phyloP scores from a whole-genome alignment of 768 basidiomycete species.

The Wakefieldia striispora region DNA sequence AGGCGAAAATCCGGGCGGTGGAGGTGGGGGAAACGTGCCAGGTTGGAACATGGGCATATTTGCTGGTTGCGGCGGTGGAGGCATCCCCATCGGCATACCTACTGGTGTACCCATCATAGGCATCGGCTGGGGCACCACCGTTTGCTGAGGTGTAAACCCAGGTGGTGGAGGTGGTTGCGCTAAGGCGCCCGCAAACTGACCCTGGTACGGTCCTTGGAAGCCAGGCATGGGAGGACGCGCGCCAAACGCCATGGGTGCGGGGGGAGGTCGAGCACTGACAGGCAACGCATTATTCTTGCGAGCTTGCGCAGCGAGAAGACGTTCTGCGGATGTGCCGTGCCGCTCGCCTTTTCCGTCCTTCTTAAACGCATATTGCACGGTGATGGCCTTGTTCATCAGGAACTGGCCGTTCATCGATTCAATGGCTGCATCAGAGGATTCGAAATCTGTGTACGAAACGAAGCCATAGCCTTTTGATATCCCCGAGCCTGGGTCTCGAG shows the following conservation, averaged over 20 bases:
- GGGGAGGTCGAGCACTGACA: constrained; percentile 70
- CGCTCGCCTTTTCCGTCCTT: constrained; percentile 98
- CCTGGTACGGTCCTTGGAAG: constrained; percentile 77
- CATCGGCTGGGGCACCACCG: constrained; percentile 48
- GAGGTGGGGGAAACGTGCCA: constrained; percentile 56
- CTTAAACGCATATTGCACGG: constrained; percentile 98
- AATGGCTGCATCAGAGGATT: constrained; percentile 92
- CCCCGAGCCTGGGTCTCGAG: constrained; percentile 81
- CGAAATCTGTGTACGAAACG: constrained; percentile 96
- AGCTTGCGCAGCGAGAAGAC: constrained; percentile 92
- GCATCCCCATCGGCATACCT: constrained; percentile 36
- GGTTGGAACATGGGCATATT: constrained; percentile 47
- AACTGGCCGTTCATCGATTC: constrained; percentile 98
- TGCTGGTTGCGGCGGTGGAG: constrained; percentile 26
- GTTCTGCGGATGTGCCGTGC: constrained; percentile 95
- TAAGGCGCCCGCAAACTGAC: constrained; percentile 90
- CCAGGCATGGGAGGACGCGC: constrained; percentile 64
- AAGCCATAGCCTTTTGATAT: constrained; percentile 97
- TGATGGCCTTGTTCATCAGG: constrained; percentile 97
- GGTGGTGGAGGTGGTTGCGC: constrained; percentile 80
- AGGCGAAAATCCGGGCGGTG: constrained; percentile 65
- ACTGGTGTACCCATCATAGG: constrained; percentile 35
- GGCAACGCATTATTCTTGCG: constrained; percentile 93
- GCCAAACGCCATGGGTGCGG: constrained; percentile 72
- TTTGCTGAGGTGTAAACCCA: constrained; percentile 74